A percentile compares a stretch with the other conserved stretches of the same genome.
phyloP scores from a whole-genome alignment of 2,329 filamentous ascomycete genomes.

The Pyrenochaeta sp. region DNA sequence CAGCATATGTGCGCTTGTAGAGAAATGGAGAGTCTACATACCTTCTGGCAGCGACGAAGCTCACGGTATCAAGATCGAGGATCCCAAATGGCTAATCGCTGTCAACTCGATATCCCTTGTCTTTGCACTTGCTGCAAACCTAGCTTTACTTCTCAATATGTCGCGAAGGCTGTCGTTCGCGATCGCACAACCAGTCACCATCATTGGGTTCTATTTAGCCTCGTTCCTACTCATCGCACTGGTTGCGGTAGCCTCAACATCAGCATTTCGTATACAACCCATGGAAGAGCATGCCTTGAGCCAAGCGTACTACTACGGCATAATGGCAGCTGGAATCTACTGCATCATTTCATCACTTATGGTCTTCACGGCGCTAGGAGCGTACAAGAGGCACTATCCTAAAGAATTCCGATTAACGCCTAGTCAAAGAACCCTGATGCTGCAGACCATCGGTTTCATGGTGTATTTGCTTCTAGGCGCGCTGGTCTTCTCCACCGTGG shows the following conservation, averaged over 20 bases:
- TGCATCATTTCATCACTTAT: conserved; percentile 64
- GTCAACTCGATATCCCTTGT: conserved; percentile 65
- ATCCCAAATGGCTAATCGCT: conserved; percentile 64
- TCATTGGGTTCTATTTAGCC: conserved; percentile 66
- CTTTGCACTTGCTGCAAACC: conserved; percentile 63
- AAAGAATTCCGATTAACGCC: conserved; percentile 65
- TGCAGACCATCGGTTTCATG: conserved; percentile 61
- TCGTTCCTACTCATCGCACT: conserved; percentile 63
- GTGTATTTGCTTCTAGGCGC: conserved; percentile 59
- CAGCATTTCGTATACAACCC: conserved; percentile 54
- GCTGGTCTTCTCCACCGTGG: conserved; percentile 57
- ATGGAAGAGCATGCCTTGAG: conserved; percentile 58
- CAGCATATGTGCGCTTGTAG: conserved; percentile 63
- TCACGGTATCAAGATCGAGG: conserved; percentile 57
- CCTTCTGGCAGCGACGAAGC: conserved; percentile 56
- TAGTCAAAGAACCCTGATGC: conserved; percentile 64
- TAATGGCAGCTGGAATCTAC: conserved; percentile 66
- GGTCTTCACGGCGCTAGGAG: conserved; percentile 64
- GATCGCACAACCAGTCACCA: conserved; percentile 67
- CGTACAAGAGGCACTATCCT: conserved; percentile 62
- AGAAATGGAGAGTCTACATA: conserved; percentile 64
- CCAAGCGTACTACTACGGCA: conserved; percentile 67
- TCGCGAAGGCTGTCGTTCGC: conserved; percentile 62
- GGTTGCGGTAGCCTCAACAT: conserved; percentile 57
- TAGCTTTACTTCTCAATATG: conserved; percentile 67